Evolutionary conservation across 768 basidiomycete species (phyloP).

Genomic region (Hebeloma cylindrosporum): DNA sequence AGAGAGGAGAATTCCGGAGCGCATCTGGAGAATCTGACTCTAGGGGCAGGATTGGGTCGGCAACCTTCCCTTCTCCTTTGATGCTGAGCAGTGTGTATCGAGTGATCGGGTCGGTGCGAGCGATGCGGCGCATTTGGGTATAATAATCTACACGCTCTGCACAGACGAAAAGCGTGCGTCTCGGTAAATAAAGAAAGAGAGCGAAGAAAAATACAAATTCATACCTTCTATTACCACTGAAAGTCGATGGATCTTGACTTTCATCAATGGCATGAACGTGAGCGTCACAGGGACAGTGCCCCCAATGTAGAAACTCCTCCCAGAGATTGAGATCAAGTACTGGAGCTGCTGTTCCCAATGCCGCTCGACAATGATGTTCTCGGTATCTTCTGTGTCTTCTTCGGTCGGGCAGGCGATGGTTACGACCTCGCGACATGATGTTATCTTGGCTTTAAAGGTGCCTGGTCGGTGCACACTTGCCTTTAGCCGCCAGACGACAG

Average conservation of each 20-base stretch:
- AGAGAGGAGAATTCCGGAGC: slow-evolving; percentile 65
- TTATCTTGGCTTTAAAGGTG: slow-evolving; percentile 70
- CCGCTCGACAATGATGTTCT: slow-evolving; percentile 79
- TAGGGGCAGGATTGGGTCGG: slow-evolving; percentile 73
- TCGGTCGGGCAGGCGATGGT: slow-evolving; percentile 77
- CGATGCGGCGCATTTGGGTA: slow-evolving; percentile 62
- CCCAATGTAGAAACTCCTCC: slow-evolving; percentile 80
- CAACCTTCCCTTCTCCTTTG: slow-evolving; percentile 53
- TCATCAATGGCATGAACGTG: slow-evolving; percentile 79
- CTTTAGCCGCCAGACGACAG: slow-evolving; percentile 75
- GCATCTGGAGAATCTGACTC: slow-evolving; percentile 65
- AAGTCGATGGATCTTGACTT: slow-evolving; percentile 78
- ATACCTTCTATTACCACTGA: slow-evolving; percentile 79
- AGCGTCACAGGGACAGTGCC: slow-evolving; percentile 78
- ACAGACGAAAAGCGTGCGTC: slow-evolving; percentile 1
- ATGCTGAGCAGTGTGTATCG: slow-evolving; percentile 65
- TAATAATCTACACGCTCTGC: slow-evolving; percentile 84
- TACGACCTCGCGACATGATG: slow-evolving; percentile 67
- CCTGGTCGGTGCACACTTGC: slow-evolving; percentile 85
- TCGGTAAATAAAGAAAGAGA: neutral
- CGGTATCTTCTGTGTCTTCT: slow-evolving; percentile 81
- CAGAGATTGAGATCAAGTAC: slow-evolving; percentile 74
- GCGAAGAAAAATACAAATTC: neutral
- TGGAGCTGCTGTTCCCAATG: slow-evolving; percentile 90
- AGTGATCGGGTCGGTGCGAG: slow-evolving; percentile 64